phyloP scores from a whole-genome alignment of 78 protist species.

The Chrysochromulina tobinii region DNA sequence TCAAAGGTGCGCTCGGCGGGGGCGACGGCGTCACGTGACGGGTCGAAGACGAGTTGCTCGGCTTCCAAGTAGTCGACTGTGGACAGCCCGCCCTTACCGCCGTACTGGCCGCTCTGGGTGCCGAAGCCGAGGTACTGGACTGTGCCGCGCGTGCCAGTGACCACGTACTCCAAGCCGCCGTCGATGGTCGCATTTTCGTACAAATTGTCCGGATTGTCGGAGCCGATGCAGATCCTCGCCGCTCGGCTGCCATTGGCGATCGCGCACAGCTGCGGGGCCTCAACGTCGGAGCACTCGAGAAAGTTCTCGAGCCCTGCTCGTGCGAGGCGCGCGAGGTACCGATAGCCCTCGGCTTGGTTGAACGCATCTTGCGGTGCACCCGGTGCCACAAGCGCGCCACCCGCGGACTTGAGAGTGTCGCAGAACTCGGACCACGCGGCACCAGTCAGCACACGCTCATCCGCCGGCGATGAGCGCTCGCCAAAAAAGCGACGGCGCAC shows the following conservation, averaged over 20 bases:
- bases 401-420: conserved; percentile 36
- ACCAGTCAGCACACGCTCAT: not conserved
- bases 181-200: conserved; percentile 31
- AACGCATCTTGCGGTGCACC: conserved; percentile 22
- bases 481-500: no score
- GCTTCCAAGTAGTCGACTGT: conserved; percentile 3
- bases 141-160: conserved; percentile 28
- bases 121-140: conserved; percentile 36
- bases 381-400: conserved; percentile 3
- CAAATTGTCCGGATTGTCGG: conserved; percentile 38
- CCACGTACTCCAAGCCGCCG: not conserved
- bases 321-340: conserved; percentile 24
- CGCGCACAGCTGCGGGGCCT: not conserved
- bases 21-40: not conserved
- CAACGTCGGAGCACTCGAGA: not conserved
- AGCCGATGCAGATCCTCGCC: not conserved
- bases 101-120: conserved; percentile 14
- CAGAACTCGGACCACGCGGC: conserved; percentile 31
- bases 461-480: not conserved
- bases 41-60: not conserved
- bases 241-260: conserved; percentile 11
- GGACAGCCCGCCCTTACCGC: conserved; percentile 6
- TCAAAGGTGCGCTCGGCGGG: not conserved
- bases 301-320: conserved; percentile 38
- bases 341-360: conserved; percentile 36